Base-by-base conservation (phyloP, 208 protist species). In the Leishmania lainsoni region DNA sequence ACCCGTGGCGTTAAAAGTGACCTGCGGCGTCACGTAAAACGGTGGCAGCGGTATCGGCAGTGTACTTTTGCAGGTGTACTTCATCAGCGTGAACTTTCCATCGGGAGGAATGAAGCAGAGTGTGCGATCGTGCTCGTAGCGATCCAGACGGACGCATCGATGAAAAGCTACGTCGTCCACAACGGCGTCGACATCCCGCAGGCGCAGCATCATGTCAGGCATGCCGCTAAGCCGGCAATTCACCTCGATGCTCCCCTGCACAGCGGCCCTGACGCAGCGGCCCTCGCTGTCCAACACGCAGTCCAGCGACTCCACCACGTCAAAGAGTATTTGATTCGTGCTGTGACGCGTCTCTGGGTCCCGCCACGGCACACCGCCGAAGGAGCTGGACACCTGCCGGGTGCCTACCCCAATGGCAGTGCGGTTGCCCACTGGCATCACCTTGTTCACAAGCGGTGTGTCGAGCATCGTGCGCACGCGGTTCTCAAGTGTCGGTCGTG, bases 321-420 rank as follows among this genome's bases (percentile, higher is more conserved):
- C 97, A 79, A 98, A 97, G 65, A 98, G 95, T n/a, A 98, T 91
- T 77, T 98, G 94, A 83, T 97, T 98, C 9, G 84, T 90, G 42
- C 81, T 77, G 78, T 98, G 92, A 39, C 85, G 87, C 35, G 94
- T 92, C 45, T 85, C 80, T 3, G 86, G 80, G 82, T 95, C 92
- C 14, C 97, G 87, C 96, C 97, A 98, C 35, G 95, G 93, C 58
- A 95, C 89, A 39, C 68, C 65, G 29, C 63, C 78, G 48, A 81
- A 76, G 14, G 70, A 74, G 22, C 72, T 68, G 22, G 65, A 56
- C n/a, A 75, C 59, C 48, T 76, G 65, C 35, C 81, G 83, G 77
- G 68, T 69, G 75, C 80, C 65, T 22, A 82, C 84, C 52, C 80
- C 80, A 42, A 86, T 61, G 58, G 69, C 66, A 17, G 85, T 39